A percentile compares a stretch with the other conserved stretches of the same genome.
phyloP scores from a whole-genome alignment of 2,329 filamentous ascomycete species.

The Paraconiothyrium sp. region DNA sequence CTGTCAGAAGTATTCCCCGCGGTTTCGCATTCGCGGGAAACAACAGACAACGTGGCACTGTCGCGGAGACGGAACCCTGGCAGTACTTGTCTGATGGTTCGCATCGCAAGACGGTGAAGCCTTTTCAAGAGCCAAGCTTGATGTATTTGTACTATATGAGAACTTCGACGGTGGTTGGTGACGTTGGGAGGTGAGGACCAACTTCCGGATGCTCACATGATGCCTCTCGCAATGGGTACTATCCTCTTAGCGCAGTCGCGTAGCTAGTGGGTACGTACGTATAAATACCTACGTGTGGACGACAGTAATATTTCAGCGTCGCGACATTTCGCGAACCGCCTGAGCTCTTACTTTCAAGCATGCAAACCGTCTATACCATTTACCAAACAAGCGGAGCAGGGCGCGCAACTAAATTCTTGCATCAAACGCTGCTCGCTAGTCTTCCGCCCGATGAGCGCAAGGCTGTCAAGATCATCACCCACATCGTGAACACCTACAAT shows the following conservation, averaged over 20 bases:
- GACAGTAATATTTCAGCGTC: no score
- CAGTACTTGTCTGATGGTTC: no score
- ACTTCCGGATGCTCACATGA: not conserved
- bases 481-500: not conserved
- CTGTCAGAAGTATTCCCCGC: no score
- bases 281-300: not conserved
- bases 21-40: no score
- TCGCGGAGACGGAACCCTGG: no score
- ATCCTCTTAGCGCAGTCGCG: not conserved
- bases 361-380: slow-evolving; percentile 6
- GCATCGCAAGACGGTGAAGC: no score
- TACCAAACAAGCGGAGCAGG: not conserved
- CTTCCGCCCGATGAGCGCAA: not conserved
- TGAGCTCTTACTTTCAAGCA: not conserved
- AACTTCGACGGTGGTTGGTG: no score
- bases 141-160: no score
- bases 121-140: no score
- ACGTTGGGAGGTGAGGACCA: not conserved
- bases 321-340: no score
- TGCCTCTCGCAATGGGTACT: not conserved
- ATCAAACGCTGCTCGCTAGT: slow-evolving; percentile 1
- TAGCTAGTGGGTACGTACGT: not conserved
- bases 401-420: slow-evolving; percentile 4
- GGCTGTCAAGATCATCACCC: slow-evolving; percentile 1
- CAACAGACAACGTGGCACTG: no score